Base-by-base conservation (phyloP, 2,329 filamentous ascomycete species). In the Clonostachys rhizophaga region DNA sequence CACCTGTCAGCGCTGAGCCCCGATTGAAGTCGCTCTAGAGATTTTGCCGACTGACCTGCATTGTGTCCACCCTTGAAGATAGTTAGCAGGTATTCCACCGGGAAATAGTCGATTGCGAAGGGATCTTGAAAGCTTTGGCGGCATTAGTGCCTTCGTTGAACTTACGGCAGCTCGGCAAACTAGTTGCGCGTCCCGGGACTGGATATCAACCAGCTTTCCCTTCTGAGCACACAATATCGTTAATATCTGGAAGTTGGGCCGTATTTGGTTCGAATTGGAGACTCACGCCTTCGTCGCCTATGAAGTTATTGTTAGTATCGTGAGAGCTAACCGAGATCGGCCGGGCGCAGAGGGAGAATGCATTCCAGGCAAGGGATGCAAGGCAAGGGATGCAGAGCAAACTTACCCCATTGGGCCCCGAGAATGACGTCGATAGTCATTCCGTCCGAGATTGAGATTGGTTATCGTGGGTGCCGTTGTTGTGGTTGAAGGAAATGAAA, bases 361-460 rank as follows among this genome's bases (percentile, higher is more conserved):
- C 46, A 50, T 54, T 46, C 46, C 47, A 50, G 53, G 44, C 34
- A 47, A 49, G 48, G 44, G 45, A 50, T 30, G 24, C 24, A 30
- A 20, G 18, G 44, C 34, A 47, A 49, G 48, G 44, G 45, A 50
- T 30, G 24, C 24, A 30, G 3, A 24, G 42, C 18, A 40, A 47
- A 61, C 62, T 51, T 58, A 67, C 65, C 65, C 63, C 64, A 68
- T 60, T 68, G 65, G 52, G 64, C 55, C 47, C 65, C 65, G 43
- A 67, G 56, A 58, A 66, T 60, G 40, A 65, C 52, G 13, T 57
- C 60, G 53, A 62, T 62, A 43, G 60, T 54, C 58, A 60, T 60
- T 42, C 34, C 40, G 54, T 49, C 47, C 36, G 50, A 53, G 44
- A 44, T 53, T 43, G 47, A 47, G 42, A 51, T 53, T 43, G 43